Evolutionary conservation across 2,329 filamentous ascomycete genomes (phyloP), one percentile per base, ranked within the genome.

Genomic region (Arthrobotrys sinensis): DNA sequence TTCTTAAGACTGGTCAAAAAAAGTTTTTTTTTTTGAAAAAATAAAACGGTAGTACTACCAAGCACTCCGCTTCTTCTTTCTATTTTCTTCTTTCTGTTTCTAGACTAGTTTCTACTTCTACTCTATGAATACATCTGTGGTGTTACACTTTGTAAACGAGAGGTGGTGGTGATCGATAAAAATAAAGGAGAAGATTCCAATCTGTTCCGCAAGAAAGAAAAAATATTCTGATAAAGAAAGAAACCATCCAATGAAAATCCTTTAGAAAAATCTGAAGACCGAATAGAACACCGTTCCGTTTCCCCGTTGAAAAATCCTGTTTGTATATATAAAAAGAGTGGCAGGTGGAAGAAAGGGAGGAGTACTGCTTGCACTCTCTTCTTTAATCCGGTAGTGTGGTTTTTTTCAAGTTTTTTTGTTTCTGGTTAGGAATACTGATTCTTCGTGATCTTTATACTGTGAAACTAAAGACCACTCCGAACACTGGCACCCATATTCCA

Each of bases 71-170:
- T 46, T 46, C n/a, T 36, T 34, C 16, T 48, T 64, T 64, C 43
- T 64, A 48, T 48, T 48, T 71, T 50, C 16, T 52, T 36, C 32
- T 72, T 53, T 46, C 52, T 67, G 34, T 50, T 34, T 65, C 66
- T 70, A 77, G 66, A 70, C 73, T 77, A 77, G 48, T 38, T 64
- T 34, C 28, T 48, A 24, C 64, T 76, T 60, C 55, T 60, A 60
- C 72, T 76, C 72, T 76, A 77, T 67, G 66, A 43, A 70, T 77
- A 77, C 72, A 77, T 70, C 64, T 65, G 65, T 77, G 69, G 48
- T 77, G 48, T 66, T 70, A 77, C 73, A 77, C 16, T 67, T 55
- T 75, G 70, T 75, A 67, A 60, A 57, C 52, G 34, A 57, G 36
- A 21, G 34, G 28, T 63, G 38, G 40, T 36, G 24, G 48, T 36